Evolutionary conservation across 2,329 filamentous ascomycete species (phyloP), one percentile per base, ranked within the genome.

Genomic region (Cladosporium sp.): DNA sequence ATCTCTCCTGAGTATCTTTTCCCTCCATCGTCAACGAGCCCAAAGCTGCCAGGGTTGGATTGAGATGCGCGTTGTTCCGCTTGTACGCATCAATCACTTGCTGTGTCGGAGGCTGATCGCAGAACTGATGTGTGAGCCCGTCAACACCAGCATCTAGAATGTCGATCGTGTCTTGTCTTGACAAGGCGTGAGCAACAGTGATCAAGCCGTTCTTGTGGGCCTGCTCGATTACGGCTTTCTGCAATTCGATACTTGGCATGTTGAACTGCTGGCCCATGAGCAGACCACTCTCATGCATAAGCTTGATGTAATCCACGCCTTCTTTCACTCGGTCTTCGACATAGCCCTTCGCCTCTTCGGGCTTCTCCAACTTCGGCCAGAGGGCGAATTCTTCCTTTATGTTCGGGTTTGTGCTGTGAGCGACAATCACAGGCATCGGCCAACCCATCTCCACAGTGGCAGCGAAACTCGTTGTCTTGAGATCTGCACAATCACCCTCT

Each of bases 371-470:
- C 49, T 80, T 80, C 5, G 83, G 82, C 82, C 82, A 85, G 3
- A 75, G 78, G 2, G 77, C 77, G 28, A 83, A 80, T 63, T 77
- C 78, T 0, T 61, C 64, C 14, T 49, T 7, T 2, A 66, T 23
- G 31, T 62, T 29, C 4, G 64, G 64, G 21, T 66, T 62, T 1
- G 57, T 62, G 21, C 64, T 66, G 16, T 66, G 64, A 11, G 64
- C 64, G 5, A 75, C 72, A 37, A 82, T 78, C 6, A 83, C 75
- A 0, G 80, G 77, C 65, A 77, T 78, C 0, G 84, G 83, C 83
- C 83, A 86, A 2, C 83, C 83, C 44, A 80, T 82, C 5, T 82
- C 78, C 35, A 85, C 80, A 0, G 83, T 85, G 5, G 83, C 83
- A 0, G 80, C 78, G 67, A 80, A 77, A 12, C 81, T 80, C 1